These are phyloP conservation scores for Lactarius psammicola DNA, from an alignment of 768 basidiomycete species.

Conservation along the genomic window DNA sequence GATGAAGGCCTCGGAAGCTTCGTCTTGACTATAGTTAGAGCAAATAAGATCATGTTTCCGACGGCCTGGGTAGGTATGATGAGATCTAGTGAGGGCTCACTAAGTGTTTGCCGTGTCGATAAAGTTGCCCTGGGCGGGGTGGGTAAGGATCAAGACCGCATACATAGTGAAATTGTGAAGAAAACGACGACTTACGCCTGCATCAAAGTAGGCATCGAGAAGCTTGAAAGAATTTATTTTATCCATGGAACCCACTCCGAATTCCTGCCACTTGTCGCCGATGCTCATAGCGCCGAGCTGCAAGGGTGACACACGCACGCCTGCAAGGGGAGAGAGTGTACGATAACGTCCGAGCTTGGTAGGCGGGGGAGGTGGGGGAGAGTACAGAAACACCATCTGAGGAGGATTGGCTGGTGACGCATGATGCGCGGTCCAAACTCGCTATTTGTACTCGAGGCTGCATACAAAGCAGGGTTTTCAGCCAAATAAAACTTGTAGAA, in stretches of 20 bases:
- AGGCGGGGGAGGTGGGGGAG: slow-evolving; percentile 1
- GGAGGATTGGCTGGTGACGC: too few relatives aligned
- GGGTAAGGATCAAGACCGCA: too few relatives aligned
- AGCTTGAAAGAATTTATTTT: slow-evolving; percentile 40
- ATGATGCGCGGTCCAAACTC: too few relatives aligned
- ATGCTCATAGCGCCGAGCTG: slow-evolving; percentile 31
- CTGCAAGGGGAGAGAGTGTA: slow-evolving; percentile 27
- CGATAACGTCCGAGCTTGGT: slow-evolving; percentile 28
- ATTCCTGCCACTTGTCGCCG: slow-evolving; percentile 17
- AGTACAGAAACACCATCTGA: too few relatives aligned
- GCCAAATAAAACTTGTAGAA: too few relatives aligned
- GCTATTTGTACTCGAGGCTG: too few relatives aligned
- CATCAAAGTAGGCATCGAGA: slow-evolving; percentile 39
- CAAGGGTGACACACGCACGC: slow-evolving; percentile 33
- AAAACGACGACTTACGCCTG: slow-evolving; percentile 24
- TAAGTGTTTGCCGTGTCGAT: slow-evolving; percentile 33
- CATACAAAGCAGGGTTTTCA: too few relatives aligned
- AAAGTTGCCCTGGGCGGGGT: too few relatives aligned
- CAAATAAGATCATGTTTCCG: not conserved
- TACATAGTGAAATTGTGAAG: not conserved
- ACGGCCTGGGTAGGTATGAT: not conserved
- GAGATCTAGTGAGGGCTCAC: slow-evolving; percentile 18
- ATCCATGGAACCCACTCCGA: slow-evolving; percentile 35
- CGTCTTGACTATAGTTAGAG: slow-evolving; percentile 24
- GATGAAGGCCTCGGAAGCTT: slow-evolving; percentile 36